Base-by-base conservation (phyloP, 2,329 filamentous ascomycete genomes). In the Aspergillus ochraceoroseus region DNA sequence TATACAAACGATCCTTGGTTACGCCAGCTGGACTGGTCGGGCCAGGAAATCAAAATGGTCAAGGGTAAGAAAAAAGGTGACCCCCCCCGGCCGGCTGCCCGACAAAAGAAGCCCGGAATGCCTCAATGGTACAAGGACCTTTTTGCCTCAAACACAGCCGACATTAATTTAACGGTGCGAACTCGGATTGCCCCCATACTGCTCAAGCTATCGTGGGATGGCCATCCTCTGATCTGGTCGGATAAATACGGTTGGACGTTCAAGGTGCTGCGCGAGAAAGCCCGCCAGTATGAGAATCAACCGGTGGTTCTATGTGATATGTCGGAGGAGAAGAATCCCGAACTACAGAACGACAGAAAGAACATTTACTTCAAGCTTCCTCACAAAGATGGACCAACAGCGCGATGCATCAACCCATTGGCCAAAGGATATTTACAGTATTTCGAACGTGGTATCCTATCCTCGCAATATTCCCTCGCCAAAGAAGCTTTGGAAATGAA, bases 401-500 rank as follows among this genome's bases (percentile, higher is more conserved):
- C 90, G 9, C 77, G 92, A 42, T 96, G 92, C 63, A 78, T 76
- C 1, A 95, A 82, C 48, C 92, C 92, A 0, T 76, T 98, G 61
- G 88, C 92, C 5, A 98, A 98, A 65, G 79, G 85, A 7, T 98
- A 96, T 55, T 70, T 95, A 42, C 65, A 80, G 36, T 95, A 94
- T 61, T 96, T 98, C 56, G 92, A 98, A 56, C 85, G 85, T 23
- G 90, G 88, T 0, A 86, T 77, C 0, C 70, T 98, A 2, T 86
- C 87, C 0, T 96, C 90, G 0, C 84, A 95, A 62, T 96, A 84
- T 56, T 63, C 80, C 0, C 90, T 95, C 56, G 92, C 92, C 0
- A 96, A 94, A 58, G 88, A 95, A 62, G 92, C 94, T 0, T 70
- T 98, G 29, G 85, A 96, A 54, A 98, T 98, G 92, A 98, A 98